These are phyloP conservation scores for Suillus discolor DNA, from an alignment of 768 basidiomycete species.

Conservation along the genomic window DNA sequence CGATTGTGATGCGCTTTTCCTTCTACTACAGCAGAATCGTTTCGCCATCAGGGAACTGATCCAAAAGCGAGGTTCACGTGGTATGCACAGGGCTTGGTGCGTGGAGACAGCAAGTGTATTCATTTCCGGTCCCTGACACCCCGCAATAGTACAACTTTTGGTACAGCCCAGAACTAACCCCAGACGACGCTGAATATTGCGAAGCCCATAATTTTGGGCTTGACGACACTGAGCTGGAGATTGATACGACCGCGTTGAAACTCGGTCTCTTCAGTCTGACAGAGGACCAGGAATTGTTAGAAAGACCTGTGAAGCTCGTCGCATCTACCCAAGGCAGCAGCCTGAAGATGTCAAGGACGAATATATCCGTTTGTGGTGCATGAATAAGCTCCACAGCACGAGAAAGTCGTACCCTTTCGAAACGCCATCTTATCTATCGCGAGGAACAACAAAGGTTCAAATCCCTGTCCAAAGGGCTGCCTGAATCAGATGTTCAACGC, in stretches of 20 bases:
- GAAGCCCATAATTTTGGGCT: neutral
- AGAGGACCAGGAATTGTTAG: too few relatives aligned
- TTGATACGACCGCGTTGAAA: neutral
- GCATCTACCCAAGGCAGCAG: neutral
- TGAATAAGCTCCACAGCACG: neutral
- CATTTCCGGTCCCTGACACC: neutral
- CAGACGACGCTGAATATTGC: neutral
- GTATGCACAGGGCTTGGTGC: slow-evolving; percentile 5
- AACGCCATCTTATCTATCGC: neutral
- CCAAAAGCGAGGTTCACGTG: neutral
- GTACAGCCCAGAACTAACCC: neutral
- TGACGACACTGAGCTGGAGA: neutral
- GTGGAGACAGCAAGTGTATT: neutral
- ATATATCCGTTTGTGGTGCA: neutral
- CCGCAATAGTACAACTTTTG: neutral
- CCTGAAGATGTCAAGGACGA: neutral
- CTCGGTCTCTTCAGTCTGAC: neutral
- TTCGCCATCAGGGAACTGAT: neutral
- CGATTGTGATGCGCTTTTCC: too few relatives aligned
- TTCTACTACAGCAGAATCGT: neutral
- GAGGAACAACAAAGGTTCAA: neutral
- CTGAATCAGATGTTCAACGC: neutral
- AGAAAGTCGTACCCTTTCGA: too few relatives aligned
- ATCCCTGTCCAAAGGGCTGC: neutral
- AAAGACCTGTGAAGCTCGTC: neutral